Evolutionary conservation across 192 early-diverging fungal species (phyloP).

Genomic region (Dimargaris verticillata): DNA sequence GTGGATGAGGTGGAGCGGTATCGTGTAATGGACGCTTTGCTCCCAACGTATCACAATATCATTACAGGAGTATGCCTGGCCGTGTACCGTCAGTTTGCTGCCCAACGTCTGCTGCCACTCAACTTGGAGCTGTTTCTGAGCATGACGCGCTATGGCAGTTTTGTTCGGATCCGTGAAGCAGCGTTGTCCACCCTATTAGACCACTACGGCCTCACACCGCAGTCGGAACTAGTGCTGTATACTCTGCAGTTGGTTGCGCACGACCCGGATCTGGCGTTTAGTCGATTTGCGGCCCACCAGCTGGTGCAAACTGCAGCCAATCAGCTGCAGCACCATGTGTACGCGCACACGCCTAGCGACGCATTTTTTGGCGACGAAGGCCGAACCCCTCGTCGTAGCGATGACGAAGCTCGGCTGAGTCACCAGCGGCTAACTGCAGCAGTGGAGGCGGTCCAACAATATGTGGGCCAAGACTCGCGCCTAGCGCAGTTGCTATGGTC

Average conservation of each 20-base stretch:
- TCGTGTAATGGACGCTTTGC: constrained; percentile 57
- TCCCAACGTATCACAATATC: constrained; percentile 74
- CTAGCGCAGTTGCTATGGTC: no score
- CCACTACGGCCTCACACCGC: constrained; percentile 41
- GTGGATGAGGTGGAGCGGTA: constrained; percentile 61
- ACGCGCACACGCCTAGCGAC: no score
- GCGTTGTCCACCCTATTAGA: constrained; percentile 63
- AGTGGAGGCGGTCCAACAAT: no score
- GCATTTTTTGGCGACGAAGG: no score
- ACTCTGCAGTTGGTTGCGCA: constrained; percentile 17
- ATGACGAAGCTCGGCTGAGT: no score
- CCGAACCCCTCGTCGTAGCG: no score
- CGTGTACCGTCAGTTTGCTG: constrained; percentile 21
- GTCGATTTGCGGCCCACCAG: neutral
- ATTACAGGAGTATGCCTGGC: constrained; percentile 70
- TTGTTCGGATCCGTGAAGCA: constrained; percentile 43
- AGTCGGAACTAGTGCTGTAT: constrained; percentile 18
- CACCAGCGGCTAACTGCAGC: no score
- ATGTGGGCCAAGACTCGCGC: no score
- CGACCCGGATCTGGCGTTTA: constrained; percentile 7
- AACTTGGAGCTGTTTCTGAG: constrained; percentile 56
- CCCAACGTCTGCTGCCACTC: constrained; percentile 44
- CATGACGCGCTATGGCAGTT: constrained; percentile 57
- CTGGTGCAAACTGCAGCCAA: neutral
- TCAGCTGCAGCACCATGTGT: neutral